phyloP scores from a whole-genome alignment of 2,329 filamentous ascomycete genomes.

The Penicillium concentricum region DNA sequence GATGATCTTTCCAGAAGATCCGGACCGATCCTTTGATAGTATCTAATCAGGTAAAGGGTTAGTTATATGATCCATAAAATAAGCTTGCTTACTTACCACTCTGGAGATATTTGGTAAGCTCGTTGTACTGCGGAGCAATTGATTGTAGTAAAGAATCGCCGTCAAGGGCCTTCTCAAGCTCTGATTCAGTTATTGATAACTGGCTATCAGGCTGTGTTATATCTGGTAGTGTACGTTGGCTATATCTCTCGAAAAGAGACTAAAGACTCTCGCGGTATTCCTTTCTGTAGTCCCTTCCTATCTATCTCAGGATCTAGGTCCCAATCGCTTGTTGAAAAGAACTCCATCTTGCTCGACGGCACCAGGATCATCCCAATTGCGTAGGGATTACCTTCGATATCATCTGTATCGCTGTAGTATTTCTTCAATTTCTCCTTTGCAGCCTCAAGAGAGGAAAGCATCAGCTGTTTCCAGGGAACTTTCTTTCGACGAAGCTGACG shows the following conservation, averaged over 20 bases:
- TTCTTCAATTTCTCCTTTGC: no score
- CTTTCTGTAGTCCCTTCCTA: neutral
- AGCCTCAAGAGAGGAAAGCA: no score
- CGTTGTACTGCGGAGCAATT: neutral
- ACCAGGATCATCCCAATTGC: no score
- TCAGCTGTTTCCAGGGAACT: no score
- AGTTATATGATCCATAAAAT: neutral
- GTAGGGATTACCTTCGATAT: no score
- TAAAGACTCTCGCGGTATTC: neutral
- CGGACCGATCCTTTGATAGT: neutral
- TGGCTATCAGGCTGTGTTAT: neutral
- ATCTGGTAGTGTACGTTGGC: neutral
- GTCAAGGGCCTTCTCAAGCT: neutral
- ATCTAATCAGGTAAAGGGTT: neutral
- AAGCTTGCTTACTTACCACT: neutral
- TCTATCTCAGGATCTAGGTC: neutral
- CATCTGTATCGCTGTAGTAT: no score
- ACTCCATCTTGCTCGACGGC: no score
- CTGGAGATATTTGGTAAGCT: constrained; percentile 1
- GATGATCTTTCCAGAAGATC: no score
- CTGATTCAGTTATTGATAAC: neutral
- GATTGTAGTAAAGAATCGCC: neutral
- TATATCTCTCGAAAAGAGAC: neutral
- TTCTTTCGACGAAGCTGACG: no score
- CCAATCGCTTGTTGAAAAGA: constrained; percentile 8